phyloP scores from a whole-genome alignment of 345 rosid species.

The Odontarrhena argentea region DNA sequence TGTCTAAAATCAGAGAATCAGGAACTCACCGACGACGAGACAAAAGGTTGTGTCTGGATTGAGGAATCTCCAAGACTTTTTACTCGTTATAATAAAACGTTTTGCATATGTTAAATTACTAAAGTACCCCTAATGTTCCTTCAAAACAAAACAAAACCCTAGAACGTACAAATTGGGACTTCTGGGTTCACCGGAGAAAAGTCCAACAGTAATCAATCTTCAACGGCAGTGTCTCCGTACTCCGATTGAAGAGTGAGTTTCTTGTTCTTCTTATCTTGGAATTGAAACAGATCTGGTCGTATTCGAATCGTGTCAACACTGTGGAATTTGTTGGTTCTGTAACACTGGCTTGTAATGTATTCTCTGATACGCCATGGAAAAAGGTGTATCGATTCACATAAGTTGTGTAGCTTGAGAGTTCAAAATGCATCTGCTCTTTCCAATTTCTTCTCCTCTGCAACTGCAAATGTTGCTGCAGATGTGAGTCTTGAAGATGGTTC shows the following conservation, averaged over 20 bases:
- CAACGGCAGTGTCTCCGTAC: background rate
- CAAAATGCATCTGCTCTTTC: constrained; percentile 9
- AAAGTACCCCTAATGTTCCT: constrained; percentile 1
- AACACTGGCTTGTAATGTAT: constrained; percentile 2
- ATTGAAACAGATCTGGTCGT: background rate
- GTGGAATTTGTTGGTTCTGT: background rate
- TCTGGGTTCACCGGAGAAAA: background rate
- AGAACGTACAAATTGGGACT: too few species aligned
- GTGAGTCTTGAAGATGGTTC: background rate
- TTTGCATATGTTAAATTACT: background rate
- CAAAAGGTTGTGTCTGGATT: constrained; percentile 4
- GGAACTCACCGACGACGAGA: constrained; percentile 34
- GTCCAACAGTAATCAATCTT: background rate
- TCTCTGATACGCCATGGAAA: constrained; percentile 26
- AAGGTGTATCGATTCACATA: constrained; percentile 4
- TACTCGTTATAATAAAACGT: background rate
- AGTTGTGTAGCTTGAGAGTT: constrained; percentile 3
- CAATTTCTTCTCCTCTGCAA: constrained; percentile 14
- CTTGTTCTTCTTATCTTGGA: background rate
- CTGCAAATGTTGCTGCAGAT: background rate
- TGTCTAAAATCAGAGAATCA: background rate
- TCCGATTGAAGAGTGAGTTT: constrained; percentile 2
- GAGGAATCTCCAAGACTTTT: background rate
- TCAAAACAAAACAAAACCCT: background rate
- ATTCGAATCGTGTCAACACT: background rate